Evolutionary conservation across 2,329 filamentous ascomycete genomes (phyloP), one percentile per base, ranked within the genome.

Genomic region (Diaporthe destruens): DNA sequence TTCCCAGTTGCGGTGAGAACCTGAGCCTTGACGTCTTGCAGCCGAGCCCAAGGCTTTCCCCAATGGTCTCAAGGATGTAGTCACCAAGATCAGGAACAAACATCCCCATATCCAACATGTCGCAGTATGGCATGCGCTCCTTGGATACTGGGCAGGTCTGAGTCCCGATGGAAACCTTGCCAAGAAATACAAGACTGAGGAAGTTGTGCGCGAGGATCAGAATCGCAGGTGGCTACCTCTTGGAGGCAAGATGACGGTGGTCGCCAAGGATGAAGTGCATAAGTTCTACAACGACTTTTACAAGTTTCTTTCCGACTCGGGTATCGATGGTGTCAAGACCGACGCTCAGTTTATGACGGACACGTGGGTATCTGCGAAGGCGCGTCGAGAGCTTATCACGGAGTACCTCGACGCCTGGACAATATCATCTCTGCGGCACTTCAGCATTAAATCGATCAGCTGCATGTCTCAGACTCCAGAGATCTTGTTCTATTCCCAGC

Each of bases 381-480:
- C 91, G 77, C 91, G 96, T n/a, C 88, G 90, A 44, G 86, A 89
- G 11, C 88, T 98, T 47, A 94, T 91, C 59, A 88, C 87, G 9
- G 85, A 91, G 3, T 98, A 98, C 77, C 92, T 96, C 75, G 94
- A 97, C 79, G 93, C 94, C 9, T 98, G 95, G 95, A 91, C 89
- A 2, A 88, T 95, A 69, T 90, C 93, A 1, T 90, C 91, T 11
- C 87, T 97, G 11, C 91, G 92, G 14, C 88, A 97, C 79, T 96
- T 99, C 79, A 89, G 90, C 77, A 90, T 88, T 63, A 92, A 91
- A 76, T 90, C 91, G 6, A 97, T 98, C 66, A 96, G 94, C 3
- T 98, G 96, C 90, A 98, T 98, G 95, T 96, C 95, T 0, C 93
- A 96, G 81, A 89, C 92, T 3, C 96, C 96, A 0, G 92, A 95